Evolutionary conservation across 192 early-diverging fungal species (phyloP).

Genomic region (Umbelopsis sp.): DNA sequence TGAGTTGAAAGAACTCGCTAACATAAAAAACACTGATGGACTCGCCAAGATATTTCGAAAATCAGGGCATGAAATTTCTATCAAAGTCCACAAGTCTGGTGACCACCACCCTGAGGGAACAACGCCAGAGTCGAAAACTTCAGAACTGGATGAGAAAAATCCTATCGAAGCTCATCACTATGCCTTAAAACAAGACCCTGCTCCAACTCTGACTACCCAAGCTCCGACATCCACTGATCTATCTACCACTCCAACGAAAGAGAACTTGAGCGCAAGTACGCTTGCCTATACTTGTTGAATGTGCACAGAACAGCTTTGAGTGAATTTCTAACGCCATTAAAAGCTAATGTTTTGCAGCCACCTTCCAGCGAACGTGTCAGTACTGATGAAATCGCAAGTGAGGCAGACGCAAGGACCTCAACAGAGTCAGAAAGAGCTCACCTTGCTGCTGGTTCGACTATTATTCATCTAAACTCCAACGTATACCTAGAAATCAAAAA

Average conservation of each 20-base stretch:
- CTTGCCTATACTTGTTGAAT: neutral
- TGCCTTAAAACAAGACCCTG: neutral
- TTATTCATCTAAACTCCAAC: constrained; percentile 31
- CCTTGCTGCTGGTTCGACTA: neutral
- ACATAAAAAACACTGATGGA: constrained; percentile 29
- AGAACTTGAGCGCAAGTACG: neutral
- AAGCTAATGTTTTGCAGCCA: neutral
- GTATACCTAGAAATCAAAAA: constrained; percentile 35
- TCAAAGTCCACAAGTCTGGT: constrained; percentile 37
- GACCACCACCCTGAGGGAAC: constrained; percentile 19
- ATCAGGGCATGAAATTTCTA: constrained; percentile 26
- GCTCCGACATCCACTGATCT: neutral
- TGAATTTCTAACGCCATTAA: neutral
- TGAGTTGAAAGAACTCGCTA: constrained; percentile 9
- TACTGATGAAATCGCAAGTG: neutral
- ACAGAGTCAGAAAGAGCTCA: constrained; percentile 4
- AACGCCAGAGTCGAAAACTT: neutral
- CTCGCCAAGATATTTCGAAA: constrained; percentile 33
- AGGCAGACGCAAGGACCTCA: neutral
- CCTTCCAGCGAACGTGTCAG: neutral
- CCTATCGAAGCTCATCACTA: neutral
- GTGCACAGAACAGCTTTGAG: neutral
- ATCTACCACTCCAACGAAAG: neutral
- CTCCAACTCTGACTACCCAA: too few species aligned
- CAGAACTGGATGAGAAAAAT: constrained; percentile 13